Evolutionary conservation across 306 rosid genomes (phyloP), one percentile per base, ranked within the genome.

Genomic region (Crataegus laevigata): DNA sequence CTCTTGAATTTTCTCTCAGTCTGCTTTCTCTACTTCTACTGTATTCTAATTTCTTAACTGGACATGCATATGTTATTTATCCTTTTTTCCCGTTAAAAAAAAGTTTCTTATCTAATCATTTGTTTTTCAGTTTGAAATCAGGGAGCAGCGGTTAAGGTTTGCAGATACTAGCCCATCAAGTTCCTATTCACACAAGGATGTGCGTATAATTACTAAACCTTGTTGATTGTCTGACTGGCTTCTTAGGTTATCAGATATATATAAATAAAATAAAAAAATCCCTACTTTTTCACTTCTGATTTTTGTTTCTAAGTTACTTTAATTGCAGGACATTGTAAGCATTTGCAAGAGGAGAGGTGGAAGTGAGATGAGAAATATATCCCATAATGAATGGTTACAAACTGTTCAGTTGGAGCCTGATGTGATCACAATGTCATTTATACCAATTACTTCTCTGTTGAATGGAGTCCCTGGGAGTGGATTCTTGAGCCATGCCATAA

Each of bases 401-500:
- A 87, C 89, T 73, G 97, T 94, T 80, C 98, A 91, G 85, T 75
- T 19, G 22, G 93, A 90, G 85, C 97, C 98, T 70, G 96, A 91
- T 83, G 97, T 89, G 77, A 94, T 94, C 85, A 86, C 96, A 80
- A 89, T 94, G 97, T 90, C 98, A 59, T 91, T 94, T 71, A 88
- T 94, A 80, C 98, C 98, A 61, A 85, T 94, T 73, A 91, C 97
- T 18, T 91, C 98, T 87, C 81, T 94, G 66, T 80, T 94, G 76
- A 91, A 91, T 78, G 98, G 98, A 82, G 97, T 94, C 45, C 96
- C 89, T 0, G 98, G 98, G 79, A 90, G 98, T 82, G 98, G 98
- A 81, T 94, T 94, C 87, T 86, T 94, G 85, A 91, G 96, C 86
- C 98, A 94, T 82, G 98, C 98, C 77, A 90, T 94, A 77, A 94